Evolutionary conservation across 164 flowering plant species (phyloP), one percentile per base, ranked within the genome.

Genomic region (Umbellularia californica): DNA sequence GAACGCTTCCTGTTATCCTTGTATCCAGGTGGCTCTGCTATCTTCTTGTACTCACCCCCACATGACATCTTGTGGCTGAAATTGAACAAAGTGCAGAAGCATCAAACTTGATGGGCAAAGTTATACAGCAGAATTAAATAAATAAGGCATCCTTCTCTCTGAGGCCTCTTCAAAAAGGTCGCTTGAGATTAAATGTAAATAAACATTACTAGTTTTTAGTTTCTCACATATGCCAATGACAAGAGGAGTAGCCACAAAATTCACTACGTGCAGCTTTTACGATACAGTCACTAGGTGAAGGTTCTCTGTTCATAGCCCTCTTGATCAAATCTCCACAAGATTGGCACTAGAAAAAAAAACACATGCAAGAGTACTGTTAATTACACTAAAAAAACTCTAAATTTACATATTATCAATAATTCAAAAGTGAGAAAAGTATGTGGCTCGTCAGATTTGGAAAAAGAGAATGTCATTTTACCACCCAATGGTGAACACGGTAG

Each of bases 251-350:
- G 9, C 68, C 72, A 70, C 77, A 75, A 35, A 51, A 70, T 24
- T n/a, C 25, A 51, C 50, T 15, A 14, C 62, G 58, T 4, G 11
- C 24, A 30, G 58, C 33, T 35, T 41, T 75, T 75, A 24, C 73
- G 70, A 63, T 62, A 47, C 73, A 75, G 73, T 75, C 77, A 75
- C 14, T 70, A 33, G 73, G n/a, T 50, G 77, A 75, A 62, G 77
- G 77, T 50, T 70, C 73, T 63, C 69, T 70, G 62, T 75, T 75
- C 77, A 75, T 63, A 35, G 77, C 73, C 69, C 73, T 70, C 69
- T 60, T 75, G 50, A 75, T 27, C 58, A 75, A 35, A 60, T 75
- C 77, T 60, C 77, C 77, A 75, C 77, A 75, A 63, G 73, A 62
- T 25, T 75, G 67, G 60, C 77, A 75, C 77, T 75, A 62, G 25